phyloP scores from a whole-genome alignment of 441 rosid species.

The Erysimum cheiri region DNA sequence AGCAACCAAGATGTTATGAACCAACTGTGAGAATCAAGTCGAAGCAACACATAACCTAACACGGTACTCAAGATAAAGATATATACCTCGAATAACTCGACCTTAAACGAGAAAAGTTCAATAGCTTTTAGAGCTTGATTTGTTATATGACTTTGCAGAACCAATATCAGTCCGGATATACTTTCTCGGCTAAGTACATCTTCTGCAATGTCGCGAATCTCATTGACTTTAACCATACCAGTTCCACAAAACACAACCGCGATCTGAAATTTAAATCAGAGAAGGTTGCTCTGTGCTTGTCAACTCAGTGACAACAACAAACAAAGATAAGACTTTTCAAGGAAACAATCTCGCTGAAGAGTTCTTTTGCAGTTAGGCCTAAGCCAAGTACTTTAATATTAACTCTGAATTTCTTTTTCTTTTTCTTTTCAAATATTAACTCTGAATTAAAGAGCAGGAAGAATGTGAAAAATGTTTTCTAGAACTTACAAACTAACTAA shows the following conservation, averaged over 20 bases:
- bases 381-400: too few relatives aligned
- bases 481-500: not conserved
- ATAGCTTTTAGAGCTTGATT: slow-evolving; percentile 74
- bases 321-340: not conserved
- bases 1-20: slow-evolving; percentile 11
- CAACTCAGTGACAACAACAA: not conserved
- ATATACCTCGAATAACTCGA: slow-evolving; percentile 83
- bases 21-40: slow-evolving; percentile 7
- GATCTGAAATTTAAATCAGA: slow-evolving; percentile 53
- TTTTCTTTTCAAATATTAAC: too few relatives aligned
- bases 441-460: not conserved
- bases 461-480: not conserved
- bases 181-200: slow-evolving; percentile 61
- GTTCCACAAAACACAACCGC: slow-evolving; percentile 66
- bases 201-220: slow-evolving; percentile 59
- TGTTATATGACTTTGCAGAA: slow-evolving; percentile 73
- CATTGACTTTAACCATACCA: slow-evolving; percentile 65
- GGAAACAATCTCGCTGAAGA: not conserved
- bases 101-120: slow-evolving; percentile 72
- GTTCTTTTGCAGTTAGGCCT: too few relatives aligned
- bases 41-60: not conserved
- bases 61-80: not conserved
- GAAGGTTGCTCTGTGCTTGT: not conserved
- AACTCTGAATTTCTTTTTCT: too few relatives aligned
- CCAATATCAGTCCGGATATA: slow-evolving; percentile 66